Conservation (phyloP, 371 early-diverging fungal species). For the Mortierella sp. region DNA sequence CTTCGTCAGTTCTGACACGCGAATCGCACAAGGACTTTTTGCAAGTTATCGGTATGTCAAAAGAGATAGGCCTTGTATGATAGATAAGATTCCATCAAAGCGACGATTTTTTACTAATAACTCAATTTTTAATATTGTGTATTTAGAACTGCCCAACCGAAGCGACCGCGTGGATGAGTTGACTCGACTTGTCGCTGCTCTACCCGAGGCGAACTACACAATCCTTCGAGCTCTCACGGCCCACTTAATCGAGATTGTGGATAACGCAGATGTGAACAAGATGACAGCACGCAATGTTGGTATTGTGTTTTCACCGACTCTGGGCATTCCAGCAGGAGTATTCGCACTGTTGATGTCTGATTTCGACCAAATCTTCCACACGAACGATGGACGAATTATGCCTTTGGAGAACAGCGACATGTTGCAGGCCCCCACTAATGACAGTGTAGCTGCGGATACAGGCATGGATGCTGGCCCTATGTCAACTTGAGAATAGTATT, state of each 20-base stretch:
- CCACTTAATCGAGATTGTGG: slow-evolving; percentile 90
- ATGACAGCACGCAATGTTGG: slow-evolving; percentile 96
- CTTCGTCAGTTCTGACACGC: slow-evolving; percentile 86
- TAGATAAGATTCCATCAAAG: no score
- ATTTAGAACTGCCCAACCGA: slow-evolving; percentile 78
- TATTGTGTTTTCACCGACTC: slow-evolving; percentile 96
- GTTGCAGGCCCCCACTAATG: neutral
- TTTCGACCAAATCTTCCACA: slow-evolving; percentile 89
- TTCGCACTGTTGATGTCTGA: slow-evolving; percentile 90
- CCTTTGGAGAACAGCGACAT: slow-evolving; percentile 46
- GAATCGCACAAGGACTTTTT: slow-evolving; percentile 84
- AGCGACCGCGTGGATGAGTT: slow-evolving; percentile 82
- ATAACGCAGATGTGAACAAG: slow-evolving; percentile 85
- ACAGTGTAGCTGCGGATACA: neutral
- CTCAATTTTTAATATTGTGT: neutral
- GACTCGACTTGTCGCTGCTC: slow-evolving; percentile 78
- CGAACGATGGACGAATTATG: slow-evolving; percentile 62
- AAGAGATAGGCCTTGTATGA: no score
- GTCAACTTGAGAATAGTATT: neutral
- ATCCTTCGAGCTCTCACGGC: slow-evolving; percentile 87
- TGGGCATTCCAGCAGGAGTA: slow-evolving; percentile 91
- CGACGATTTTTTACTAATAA: neutral
- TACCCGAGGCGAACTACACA: slow-evolving; percentile 91
- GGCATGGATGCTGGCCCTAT: neutral
- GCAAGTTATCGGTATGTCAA: slow-evolving; percentile 71